Evolutionary conservation across 306 rosid genomes (phyloP), one percentile per base, ranked within the genome.

Genomic region (Echinosophora koreensis): DNA sequence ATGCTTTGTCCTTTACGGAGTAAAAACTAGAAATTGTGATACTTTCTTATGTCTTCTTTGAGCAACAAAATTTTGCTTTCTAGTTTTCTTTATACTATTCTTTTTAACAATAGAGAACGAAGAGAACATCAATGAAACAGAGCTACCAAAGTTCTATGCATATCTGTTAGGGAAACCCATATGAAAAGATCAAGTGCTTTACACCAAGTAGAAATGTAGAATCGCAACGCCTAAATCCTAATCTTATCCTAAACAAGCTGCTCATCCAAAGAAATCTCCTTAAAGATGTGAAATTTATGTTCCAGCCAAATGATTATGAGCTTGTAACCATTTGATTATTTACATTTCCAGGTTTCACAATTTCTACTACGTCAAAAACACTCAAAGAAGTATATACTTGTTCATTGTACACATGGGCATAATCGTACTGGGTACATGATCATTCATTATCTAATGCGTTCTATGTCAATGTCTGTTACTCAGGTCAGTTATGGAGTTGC

Each of bases 371-470:
- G 98, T 73, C 99, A 93, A 79, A 93, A 91, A 78, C 99, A 85
- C 66, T 55, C 98, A 15, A 96, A 91, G 88, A 93, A 90, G 85
- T 87, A 84, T 82, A 93, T 96, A 83, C 97, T 96, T 80, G 99
- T 96, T 80, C 99, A 96, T 68, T 96, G 99, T 83, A 96, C 99
- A 2, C 98, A 96, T 73, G 98, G 99, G 66, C 98, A 93, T 87
- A 96, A 96, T 87, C 99, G 98, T 52, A 96, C 99, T 38, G 98
- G 99, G 77, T 96, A 89, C 82, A 96, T 96, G 99, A 88, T 96
- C 78, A 76, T 93, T 71, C 93, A 91, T 82, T 96, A 88, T 84
- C 90, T 96, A 49, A 89, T 93, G 99, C 99, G 99, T 66, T 73
- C 91, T 5, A 85, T 35, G 61, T 79, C 86, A 71, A 85, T 88